phyloP scores from a whole-genome alignment of 2,329 filamentous ascomycete genomes.

The Claviceps cyperi region DNA sequence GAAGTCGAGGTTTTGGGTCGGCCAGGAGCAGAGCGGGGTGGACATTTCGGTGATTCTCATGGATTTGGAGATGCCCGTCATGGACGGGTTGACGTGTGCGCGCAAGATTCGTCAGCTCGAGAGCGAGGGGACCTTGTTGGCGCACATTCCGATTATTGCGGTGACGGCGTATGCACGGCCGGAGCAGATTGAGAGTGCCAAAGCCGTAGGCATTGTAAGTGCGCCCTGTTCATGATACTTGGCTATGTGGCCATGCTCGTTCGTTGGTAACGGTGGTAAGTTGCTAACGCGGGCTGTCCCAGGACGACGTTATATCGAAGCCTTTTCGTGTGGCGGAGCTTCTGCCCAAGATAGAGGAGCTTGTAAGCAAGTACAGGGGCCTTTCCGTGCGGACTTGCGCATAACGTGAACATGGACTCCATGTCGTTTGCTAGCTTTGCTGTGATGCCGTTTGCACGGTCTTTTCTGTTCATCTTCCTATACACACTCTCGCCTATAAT shows the following conservation, averaged over 20 bases:
- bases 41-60: constrained; percentile 58
- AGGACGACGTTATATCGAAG: constrained; percentile 66
- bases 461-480: background rate
- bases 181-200: constrained; percentile 58
- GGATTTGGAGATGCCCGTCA: constrained; percentile 74
- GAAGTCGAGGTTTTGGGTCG: constrained; percentile 40
- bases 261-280: too few species aligned
- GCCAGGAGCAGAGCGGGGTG: constrained; percentile 29
- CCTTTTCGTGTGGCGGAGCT: constrained; percentile 65
- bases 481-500: too few species aligned
- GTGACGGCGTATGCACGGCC: constrained; percentile 68
- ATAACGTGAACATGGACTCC: background rate
- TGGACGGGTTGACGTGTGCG: constrained; percentile 67
- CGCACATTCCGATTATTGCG: constrained; percentile 65
- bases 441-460: background rate
- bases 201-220: constrained; percentile 58
- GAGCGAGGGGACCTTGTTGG: constrained; percentile 40
- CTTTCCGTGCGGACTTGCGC: constrained; percentile 13
- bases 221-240: too few species aligned
- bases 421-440: too few species aligned
- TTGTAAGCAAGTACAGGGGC: constrained; percentile 28
- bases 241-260: too few species aligned
- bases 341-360: constrained; percentile 49
- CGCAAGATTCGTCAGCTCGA: constrained; percentile 55
- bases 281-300: background rate